Evolutionary conservation across 2,329 filamentous ascomycete genomes (phyloP), one percentile per base, ranked within the genome.

Genomic region (Pseudocercospora crystallina): DNA sequence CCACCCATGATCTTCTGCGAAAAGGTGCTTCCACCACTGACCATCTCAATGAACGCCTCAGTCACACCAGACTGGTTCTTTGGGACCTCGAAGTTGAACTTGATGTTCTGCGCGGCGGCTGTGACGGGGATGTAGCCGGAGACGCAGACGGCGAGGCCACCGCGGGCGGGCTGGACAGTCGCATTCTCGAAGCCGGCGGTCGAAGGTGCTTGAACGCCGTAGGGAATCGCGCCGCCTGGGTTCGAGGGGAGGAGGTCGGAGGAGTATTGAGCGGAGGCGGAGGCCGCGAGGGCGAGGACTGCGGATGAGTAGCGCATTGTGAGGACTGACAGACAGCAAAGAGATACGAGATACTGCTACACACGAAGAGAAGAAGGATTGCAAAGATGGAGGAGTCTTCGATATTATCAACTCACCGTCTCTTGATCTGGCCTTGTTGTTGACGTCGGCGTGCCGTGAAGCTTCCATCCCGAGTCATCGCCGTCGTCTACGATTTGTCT

Each of bases 91-190:
- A 61, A 56, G 44, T 63, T 64, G 55, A 65, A 58, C 17, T 61
- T 60, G 37, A 65, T 20, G 49, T 65, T 66, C 39, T 61, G 51
- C 5, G 62, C 59, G 17, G 39, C 53, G 33, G 63, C 64, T 5
- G 40, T 39, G 5, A 67, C 62, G 1, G 57, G 38, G n/a, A 67
- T 56, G 37, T 45, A 49, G 12, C 64, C 64, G 15, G 62, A 60
- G 2, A 64, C 59, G 46, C 64, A 67, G 36, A 62, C 54, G 2
- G 64, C 63, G 5, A 55, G 47, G 34, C 64, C 63, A 26, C 64
- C 64, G n/a, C 56, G 54, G 8, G 56, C 53, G n/a, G 61, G 56
- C 13, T 59, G 51, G 10, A 47, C 49, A 46, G 52, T 53, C 9
- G 55, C 52, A 49, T 58, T 56, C 44, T 43, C 38, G 52, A 58